Percentiles rank a stretch among this genome's conserved stretches.
phyloP scores from a whole-genome alignment of 352 stramenopile species.

The Globisporangium paddicum region DNA sequence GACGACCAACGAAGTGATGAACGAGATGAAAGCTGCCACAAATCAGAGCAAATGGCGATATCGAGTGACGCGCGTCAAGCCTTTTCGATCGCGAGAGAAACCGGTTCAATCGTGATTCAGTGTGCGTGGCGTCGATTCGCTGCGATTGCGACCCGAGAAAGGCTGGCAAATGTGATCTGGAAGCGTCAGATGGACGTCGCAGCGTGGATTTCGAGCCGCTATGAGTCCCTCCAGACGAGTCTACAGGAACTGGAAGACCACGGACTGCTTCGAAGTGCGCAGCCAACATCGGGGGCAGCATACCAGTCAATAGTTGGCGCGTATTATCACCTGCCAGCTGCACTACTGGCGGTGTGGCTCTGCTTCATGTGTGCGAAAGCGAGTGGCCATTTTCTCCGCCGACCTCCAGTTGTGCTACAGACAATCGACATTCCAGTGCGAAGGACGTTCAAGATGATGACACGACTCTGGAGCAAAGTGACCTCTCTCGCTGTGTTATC shows the following conservation, averaged over 20 bases:
- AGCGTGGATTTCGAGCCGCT: slow-evolving; percentile 24
- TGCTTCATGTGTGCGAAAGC: slow-evolving; percentile 20
- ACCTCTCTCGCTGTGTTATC: slow-evolving; percentile 16
- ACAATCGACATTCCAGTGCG: slow-evolving; percentile 37
- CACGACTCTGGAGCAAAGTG: slow-evolving; percentile 21
- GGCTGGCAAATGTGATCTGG: slow-evolving; percentile 25
- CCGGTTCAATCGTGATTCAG: slow-evolving; percentile 46
- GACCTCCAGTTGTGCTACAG: slow-evolving; percentile 28
- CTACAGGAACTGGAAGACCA: slow-evolving; percentile 2
- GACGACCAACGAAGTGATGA: neutral
- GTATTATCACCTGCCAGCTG: slow-evolving; percentile 29
- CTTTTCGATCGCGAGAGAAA: slow-evolving; percentile 21
- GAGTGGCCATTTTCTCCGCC: slow-evolving; percentile 30
- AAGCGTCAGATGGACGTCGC: slow-evolving; percentile 35
- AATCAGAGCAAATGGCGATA: neutral
- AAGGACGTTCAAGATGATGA: slow-evolving; percentile 19
- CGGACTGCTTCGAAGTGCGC: neutral
- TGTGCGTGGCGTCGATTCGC: slow-evolving; percentile 32
- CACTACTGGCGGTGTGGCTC: slow-evolving; percentile 39
- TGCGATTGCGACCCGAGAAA: slow-evolving; percentile 21
- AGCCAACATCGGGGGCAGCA: neutral
- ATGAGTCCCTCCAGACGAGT: slow-evolving; percentile 3
- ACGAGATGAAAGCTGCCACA: neutral
- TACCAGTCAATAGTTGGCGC: slow-evolving; percentile 4
- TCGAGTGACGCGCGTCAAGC: slow-evolving; percentile 19